Evolutionary conservation across 208 protist species (phyloP), one percentile per base, ranked within the genome.

Genomic region (Herpetomonas samuelpessoai): DNA sequence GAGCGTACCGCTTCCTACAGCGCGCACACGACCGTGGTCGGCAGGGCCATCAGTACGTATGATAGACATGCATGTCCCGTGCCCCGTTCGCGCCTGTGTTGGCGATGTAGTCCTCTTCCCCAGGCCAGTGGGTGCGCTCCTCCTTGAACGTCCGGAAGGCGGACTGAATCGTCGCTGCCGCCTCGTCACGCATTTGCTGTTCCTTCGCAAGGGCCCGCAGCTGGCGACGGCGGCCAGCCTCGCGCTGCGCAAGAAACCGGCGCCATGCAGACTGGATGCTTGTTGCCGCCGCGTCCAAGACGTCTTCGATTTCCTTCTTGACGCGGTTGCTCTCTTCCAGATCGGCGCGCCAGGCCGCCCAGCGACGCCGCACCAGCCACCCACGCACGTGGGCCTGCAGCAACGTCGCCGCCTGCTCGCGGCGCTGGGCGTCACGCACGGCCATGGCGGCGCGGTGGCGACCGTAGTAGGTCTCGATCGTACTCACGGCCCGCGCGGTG

Each of bases 231-330:
- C 21, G 49, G 28, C 24, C 16, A 3, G 69, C 64, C 22, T 46
- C 19, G 4, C 53, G 65, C 27, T 61, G 22, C 0, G 82, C 76
- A 9, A 27, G 21, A 12, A 70, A 50, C 14, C 75, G 74, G 18
- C 89, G 79, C 89, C 89, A 96, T 52, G 74, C 71, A n/a, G 77
- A 81, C 76, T 96, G 89, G 22, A 93, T 50, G 21, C 72, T 50
- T 6, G 85, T 88, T 24, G 84, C 81, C 3, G 83, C 83, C 28
- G 49, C 49, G 63, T 93, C 83, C 49, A 81, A 59, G 22, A 78
- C 48, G 44, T 92, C 81, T 48, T 87, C 74, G 41, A 73, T 50
- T n/a, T 65, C 14, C 46, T 89, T 55, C 24, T 64, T 44, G 41
- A 69, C 44, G 53, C 73, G 66, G 26, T 60, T 62, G 19, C 75